Conservation (phyloP, 352 stramenopile genomes). For the Phytophthora europaea region DNA sequence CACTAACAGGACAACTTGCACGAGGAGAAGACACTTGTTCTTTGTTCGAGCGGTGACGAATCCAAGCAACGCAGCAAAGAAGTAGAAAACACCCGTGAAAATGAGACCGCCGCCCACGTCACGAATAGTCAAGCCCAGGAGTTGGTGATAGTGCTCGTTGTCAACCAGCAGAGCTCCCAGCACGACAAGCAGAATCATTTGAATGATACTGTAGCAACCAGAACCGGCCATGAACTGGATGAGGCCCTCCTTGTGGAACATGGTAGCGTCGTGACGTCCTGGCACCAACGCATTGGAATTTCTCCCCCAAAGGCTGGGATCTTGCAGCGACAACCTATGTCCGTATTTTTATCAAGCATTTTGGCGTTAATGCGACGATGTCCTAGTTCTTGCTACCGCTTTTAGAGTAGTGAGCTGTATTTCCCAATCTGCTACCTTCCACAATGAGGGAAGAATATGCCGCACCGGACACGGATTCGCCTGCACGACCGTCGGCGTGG, state of each 20-base stretch:
- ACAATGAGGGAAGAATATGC: slow-evolving; percentile 18
- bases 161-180: slow-evolving; percentile 58
- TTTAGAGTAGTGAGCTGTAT: slow-evolving; percentile 22
- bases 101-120: slow-evolving; percentile 74
- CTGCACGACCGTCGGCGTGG: slow-evolving; percentile 58
- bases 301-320: not conserved
- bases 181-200: slow-evolving; percentile 63
- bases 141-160: slow-evolving; percentile 72
- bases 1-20: slow-evolving; percentile 59
- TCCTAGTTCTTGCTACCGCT: not conserved
- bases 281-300: slow-evolving; percentile 11
- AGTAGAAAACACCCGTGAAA: slow-evolving; percentile 71
- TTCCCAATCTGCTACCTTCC: not conserved
- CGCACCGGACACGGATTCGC: slow-evolving; percentile 26
- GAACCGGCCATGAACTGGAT: slow-evolving; percentile 68
- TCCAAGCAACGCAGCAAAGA: slow-evolving; percentile 52
- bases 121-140: slow-evolving; percentile 60
- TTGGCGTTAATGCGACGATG: slow-evolving; percentile 19
- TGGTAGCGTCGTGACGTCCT: not conserved
- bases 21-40: slow-evolving; percentile 83
- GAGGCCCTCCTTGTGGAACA: slow-evolving; percentile 76
- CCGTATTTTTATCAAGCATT: slow-evolving; percentile 39
- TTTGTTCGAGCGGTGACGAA: slow-evolving; percentile 66
- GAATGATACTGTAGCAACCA: slow-evolving; percentile 71
- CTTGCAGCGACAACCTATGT: slow-evolving; percentile 1